These are phyloP conservation scores for Hemileia vastatrix DNA, from an alignment of 1,284 basidiomycete species.

Conservation along the genomic window DNA sequence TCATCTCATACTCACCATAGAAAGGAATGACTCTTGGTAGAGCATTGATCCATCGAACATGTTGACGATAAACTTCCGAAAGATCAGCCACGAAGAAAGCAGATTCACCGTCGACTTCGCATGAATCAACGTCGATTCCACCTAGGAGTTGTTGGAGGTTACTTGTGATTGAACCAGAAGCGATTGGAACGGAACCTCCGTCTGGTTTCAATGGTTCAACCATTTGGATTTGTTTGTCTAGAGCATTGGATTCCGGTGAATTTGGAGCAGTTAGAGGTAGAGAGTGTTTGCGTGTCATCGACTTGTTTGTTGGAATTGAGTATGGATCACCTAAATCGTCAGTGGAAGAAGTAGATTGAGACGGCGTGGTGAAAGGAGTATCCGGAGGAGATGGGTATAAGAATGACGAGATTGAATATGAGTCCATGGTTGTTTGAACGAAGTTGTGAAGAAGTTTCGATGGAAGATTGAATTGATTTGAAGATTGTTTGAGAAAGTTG, in stretches of 20 bases:
- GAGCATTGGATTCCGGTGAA: neutral
- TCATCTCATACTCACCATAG: conserved; percentile 57
- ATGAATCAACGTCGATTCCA: conserved; percentile 44
- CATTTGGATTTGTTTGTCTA: neutral
- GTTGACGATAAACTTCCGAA: conserved; percentile 73
- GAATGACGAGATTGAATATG: too few species aligned
- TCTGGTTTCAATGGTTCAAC: neutral
- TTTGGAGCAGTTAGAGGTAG: neutral
- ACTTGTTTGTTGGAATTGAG: neutral
- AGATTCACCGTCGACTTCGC: conserved; percentile 63
- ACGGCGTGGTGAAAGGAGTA: neutral
- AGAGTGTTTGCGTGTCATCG: neutral
- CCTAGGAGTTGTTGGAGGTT: too few species aligned
- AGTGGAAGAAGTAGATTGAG: conserved; percentile 1
- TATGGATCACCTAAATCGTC: neutral
- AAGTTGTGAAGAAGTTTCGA: too few species aligned
- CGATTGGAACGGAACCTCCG: conserved; percentile 26
- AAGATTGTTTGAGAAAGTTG: too few species aligned
- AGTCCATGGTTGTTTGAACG: too few species aligned
- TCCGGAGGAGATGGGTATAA: neutral
- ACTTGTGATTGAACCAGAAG: conserved; percentile 30
- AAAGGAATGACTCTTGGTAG: conserved; percentile 78
- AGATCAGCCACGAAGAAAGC: conserved; percentile 96
- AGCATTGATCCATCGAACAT: conserved; percentile 67
- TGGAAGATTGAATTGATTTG: too few species aligned